Evolutionary conservation across 2,329 filamentous ascomycete species (phyloP).

Genomic region (Achaetomium macrosporum): DNA sequence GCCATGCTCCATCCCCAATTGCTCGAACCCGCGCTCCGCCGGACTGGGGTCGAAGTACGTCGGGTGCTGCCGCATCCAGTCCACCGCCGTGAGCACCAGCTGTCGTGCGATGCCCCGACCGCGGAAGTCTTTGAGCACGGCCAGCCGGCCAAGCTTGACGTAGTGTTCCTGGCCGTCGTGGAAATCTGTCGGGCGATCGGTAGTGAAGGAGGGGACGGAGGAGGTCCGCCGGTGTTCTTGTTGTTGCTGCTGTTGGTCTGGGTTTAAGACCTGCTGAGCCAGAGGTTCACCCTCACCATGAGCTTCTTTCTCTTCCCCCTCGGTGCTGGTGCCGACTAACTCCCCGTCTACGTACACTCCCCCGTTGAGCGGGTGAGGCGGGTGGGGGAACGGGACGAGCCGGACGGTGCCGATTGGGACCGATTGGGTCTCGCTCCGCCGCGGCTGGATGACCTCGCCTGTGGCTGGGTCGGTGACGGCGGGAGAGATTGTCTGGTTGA

Average conservation of each 20-base stretch:
- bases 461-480: slow-evolving; percentile 37
- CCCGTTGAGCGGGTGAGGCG: slow-evolving; percentile 52
- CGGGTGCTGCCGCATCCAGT: slow-evolving; percentile 61
- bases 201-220: slow-evolving; percentile 19
- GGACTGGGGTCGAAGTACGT: slow-evolving; percentile 48
- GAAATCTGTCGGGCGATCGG: slow-evolving; percentile 43
- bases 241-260: neutral
- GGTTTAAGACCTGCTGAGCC: neutral
- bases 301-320: no score
- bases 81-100: slow-evolving; percentile 60
- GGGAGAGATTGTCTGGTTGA: slow-evolving; percentile 42
- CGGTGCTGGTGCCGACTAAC: slow-evolving; percentile 24
- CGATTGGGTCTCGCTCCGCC: slow-evolving; percentile 39
- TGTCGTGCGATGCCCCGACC: slow-evolving; percentile 58
- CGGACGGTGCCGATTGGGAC: slow-evolving; percentile 69
- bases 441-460: slow-evolving; percentile 37
- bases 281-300: neutral
- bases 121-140: slow-evolving; percentile 61
- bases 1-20: slow-evolving; percentile 36
- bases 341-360: slow-evolving; percentile 43
- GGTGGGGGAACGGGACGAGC: slow-evolving; percentile 74
- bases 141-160: slow-evolving; percentile 74
- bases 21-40: slow-evolving; percentile 39
- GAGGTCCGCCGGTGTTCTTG: slow-evolving; percentile 9
- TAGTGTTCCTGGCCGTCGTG: slow-evolving; percentile 66